phyloP scores from a whole-genome alignment of 176 grass and related monocot species.

The Cenchrus purpureus region DNA sequence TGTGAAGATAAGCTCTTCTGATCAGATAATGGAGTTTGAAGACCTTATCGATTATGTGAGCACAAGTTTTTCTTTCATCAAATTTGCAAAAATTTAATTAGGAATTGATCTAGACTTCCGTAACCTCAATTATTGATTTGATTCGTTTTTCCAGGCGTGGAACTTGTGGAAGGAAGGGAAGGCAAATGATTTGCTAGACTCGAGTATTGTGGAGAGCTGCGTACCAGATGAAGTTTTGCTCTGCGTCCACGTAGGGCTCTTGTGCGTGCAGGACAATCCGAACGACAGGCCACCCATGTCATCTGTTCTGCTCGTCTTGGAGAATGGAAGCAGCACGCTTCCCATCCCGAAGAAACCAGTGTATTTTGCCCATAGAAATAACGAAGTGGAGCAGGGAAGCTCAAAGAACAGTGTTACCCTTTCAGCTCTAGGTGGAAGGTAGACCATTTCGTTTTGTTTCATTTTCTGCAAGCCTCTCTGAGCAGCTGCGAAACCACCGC shows the following conservation, averaged over 20 bases:
- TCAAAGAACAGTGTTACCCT: constrained; percentile 14
- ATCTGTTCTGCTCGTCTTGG: constrained; percentile 35
- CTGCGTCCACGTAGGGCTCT: constrained; percentile 33
- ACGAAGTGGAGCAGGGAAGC: neutral
- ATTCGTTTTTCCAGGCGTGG: constrained; percentile 19
- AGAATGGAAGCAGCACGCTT: constrained; percentile 32
- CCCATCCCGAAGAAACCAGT: neutral
- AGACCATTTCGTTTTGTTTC: neutral
- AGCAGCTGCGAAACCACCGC: too few relatives aligned
- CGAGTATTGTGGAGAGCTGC: constrained; percentile 33
- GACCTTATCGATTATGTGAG: constrained; percentile 51
- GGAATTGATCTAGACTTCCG: neutral
- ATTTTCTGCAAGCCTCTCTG: neutral
- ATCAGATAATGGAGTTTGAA: constrained; percentile 15
- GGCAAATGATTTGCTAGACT: constrained; percentile 33
- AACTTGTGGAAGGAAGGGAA: constrained; percentile 30
- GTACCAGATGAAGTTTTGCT: constrained; percentile 22
- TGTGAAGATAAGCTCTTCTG: constrained; percentile 38
- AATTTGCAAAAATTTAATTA: neutral
- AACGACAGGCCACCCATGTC: constrained; percentile 48
- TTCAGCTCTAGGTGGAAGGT: neutral
- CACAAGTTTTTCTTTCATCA: neutral
- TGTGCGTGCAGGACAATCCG: constrained; percentile 45
- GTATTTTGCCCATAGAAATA: neutral
- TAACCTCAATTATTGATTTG: neutral